Evolutionary conservation across 768 basidiomycete genomes (phyloP).

Genomic region (Porpolomopsis calyptriformis): DNA sequence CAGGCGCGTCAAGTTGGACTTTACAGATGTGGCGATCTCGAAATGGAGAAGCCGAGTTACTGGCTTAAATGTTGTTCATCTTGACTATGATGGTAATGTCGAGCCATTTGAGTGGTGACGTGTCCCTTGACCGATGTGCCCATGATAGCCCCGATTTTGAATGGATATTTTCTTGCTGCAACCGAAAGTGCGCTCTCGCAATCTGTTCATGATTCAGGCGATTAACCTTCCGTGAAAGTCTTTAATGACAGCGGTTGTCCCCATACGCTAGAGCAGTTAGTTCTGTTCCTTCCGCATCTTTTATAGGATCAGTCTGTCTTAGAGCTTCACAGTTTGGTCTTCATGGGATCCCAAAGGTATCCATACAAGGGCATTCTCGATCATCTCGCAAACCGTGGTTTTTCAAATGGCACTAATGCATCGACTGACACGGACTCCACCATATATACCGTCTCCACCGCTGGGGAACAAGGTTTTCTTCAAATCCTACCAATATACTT

Average conservation of each 20-base stretch:
- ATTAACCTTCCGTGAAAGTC: constrained; percentile 34
- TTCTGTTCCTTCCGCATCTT: constrained; percentile 7
- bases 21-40: constrained; percentile 68
- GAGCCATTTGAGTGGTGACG: constrained; percentile 4
- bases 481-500: constrained; percentile 82
- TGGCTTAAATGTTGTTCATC: constrained; percentile 82
- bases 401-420: constrained; percentile 86
- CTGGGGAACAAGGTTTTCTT: constrained; percentile 85
- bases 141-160: constrained; percentile 66
- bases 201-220: neutral
- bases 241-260: constrained; percentile 94
- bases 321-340: constrained; percentile 61
- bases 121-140: neutral
- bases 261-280: constrained; percentile 92
- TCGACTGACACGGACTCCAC: constrained; percentile 97
- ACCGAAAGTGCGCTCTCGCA: constrained; percentile 61
- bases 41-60: constrained; percentile 85
- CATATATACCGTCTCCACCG: constrained; percentile 91
- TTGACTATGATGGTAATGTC: constrained; percentile 76
- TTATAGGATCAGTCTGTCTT: constrained; percentile 7
- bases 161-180: constrained; percentile 81
- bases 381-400: constrained; percentile 87
- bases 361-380: constrained; percentile 96
- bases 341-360: constrained; percentile 92
- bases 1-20: constrained; percentile 64